phyloP scores from a whole-genome alignment of 1,284 basidiomycete genomes.

The Cryptococcus sp. region DNA sequence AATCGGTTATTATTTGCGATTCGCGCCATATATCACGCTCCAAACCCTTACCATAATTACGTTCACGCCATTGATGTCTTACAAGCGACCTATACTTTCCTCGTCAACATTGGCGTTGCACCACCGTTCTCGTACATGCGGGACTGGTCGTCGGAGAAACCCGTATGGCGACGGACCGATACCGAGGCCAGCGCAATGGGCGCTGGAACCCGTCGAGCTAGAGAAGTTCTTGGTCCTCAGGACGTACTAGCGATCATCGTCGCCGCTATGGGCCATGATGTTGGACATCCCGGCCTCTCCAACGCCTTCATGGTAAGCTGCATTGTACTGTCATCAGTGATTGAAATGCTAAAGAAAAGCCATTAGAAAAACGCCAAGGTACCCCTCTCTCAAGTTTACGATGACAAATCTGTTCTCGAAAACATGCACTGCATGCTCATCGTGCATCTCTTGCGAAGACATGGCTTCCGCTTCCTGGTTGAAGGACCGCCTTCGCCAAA shows the following conservation, averaged over 20 bases:
- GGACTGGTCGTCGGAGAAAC: conserved; percentile 23
- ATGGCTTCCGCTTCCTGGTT: conserved; percentile 64
- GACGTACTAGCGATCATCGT: conserved; percentile 82
- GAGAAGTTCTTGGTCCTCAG: conserved; percentile 60
- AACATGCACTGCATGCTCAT: conserved; percentile 89
- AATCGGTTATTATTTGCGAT: conserved; percentile 76
- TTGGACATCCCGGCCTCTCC: conserved; percentile 88
- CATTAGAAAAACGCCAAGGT: conserved; percentile 84
- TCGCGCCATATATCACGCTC: conserved; percentile 77
- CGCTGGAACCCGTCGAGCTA: conserved; percentile 38
- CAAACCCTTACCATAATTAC: conserved; percentile 95
- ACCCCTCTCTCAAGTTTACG: conserved; percentile 81
- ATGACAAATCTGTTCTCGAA: conserved; percentile 84
- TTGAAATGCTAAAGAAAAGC: background rate
- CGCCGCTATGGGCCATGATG: conserved; percentile 92
- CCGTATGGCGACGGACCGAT: conserved; percentile 35
- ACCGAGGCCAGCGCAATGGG: conserved; percentile 23
- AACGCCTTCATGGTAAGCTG: conserved; percentile 84
- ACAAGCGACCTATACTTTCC: conserved; percentile 84
- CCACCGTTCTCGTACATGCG: conserved; percentile 63
- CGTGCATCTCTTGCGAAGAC: conserved; percentile 74
- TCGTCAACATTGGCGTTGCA: conserved; percentile 72
- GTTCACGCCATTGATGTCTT: conserved; percentile 92
- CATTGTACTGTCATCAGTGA: background rate
- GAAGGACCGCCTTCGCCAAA: conserved; percentile 17